Evolutionary conservation across 1,284 basidiomycete genomes (phyloP).

Genomic region (Cryptococcus hybrid): DNA sequence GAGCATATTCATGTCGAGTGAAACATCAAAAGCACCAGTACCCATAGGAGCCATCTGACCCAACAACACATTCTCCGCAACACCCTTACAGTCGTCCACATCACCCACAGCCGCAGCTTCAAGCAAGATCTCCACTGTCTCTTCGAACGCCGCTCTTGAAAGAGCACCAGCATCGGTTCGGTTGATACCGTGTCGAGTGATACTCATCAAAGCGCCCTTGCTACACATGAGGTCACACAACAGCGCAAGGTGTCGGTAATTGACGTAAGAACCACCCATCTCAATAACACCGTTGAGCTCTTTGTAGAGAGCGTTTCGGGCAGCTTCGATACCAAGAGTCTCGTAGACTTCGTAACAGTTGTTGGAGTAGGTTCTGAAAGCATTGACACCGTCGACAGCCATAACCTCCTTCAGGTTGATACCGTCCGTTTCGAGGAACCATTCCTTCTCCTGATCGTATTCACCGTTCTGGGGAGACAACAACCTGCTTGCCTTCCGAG

Average conservation of each 20-base stretch:
- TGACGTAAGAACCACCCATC: constrained; percentile 99
- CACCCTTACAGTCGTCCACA: constrained; percentile 95
- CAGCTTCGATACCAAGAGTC: constrained; percentile 98
- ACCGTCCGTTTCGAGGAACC: constrained; percentile 97
- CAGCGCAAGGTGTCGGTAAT: constrained; percentile 94
- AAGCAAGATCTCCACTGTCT: constrained; percentile 98
- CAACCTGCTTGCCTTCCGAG: constrained; percentile 76
- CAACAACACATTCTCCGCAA: constrained; percentile 98
- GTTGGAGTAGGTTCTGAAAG: constrained; percentile 90
- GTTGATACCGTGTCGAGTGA: constrained; percentile 99
- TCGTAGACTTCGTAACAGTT: constrained; percentile 95
- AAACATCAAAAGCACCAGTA: constrained; percentile 91
- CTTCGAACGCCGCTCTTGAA: constrained; percentile 99
- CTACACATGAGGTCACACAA: constrained; percentile 98
- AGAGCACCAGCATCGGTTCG: constrained; percentile 94
- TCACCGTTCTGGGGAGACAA: constrained; percentile 60
- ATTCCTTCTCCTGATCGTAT: constrained; percentile 66
- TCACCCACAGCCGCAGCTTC: constrained; percentile 98
- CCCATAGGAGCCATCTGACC: constrained; percentile 99
- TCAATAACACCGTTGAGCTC: constrained; percentile 94
- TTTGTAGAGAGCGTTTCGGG: constrained; percentile 86
- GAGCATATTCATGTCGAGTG: constrained; percentile 96
- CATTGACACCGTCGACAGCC: constrained; percentile 93
- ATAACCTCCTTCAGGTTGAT: constrained; percentile 92
- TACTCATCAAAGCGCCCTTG: constrained; percentile 93